A percentile compares a stretch with the other conserved stretches of the same genome.
Evolutionary conservation across 352 stramenopile genomes (phyloP).

Genomic region (Globisporangium abappressorium): DNA sequence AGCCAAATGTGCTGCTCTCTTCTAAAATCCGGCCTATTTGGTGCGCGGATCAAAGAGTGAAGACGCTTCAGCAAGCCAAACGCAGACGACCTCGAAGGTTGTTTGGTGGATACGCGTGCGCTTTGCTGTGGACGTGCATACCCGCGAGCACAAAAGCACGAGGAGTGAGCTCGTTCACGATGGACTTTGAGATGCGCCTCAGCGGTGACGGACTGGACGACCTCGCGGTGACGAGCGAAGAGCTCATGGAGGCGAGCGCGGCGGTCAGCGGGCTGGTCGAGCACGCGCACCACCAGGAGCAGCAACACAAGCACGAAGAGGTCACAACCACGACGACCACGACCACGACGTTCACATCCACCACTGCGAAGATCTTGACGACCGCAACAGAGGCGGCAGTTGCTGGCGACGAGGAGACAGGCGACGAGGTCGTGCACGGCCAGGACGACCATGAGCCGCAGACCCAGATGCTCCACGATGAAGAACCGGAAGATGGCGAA

Average conservation of each 20-base stretch:
- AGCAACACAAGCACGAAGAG: background rate
- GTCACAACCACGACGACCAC: background rate
- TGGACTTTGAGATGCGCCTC: constrained; percentile 17
- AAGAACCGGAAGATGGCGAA: constrained; percentile 13
- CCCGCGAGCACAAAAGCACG: background rate
- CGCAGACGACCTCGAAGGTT: background rate
- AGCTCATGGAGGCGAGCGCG: constrained; percentile 12
- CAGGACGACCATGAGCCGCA: background rate
- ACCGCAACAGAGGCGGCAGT: background rate
- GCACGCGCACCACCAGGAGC: background rate
- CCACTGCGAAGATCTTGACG: background rate
- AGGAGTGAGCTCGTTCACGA: background rate
- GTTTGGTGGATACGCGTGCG: background rate
- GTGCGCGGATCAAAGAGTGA: background rate
- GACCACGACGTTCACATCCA: background rate
- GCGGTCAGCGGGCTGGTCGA: constrained; percentile 5
- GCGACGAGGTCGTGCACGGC: constrained; percentile 19
- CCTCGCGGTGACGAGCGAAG: constrained; percentile 12
- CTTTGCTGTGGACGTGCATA: background rate
- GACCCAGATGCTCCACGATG: constrained; percentile 11
- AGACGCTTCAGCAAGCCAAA: background rate
- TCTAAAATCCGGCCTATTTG: background rate
- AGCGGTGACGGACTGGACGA: constrained; percentile 13
- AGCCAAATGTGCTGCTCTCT: background rate
- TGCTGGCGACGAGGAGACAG: constrained; percentile 5